Evolutionary conservation across 2,329 filamentous ascomycete species (phyloP), one percentile per base, ranked within the genome.

Genomic region (Myriosclerotinia scirpicola): DNA sequence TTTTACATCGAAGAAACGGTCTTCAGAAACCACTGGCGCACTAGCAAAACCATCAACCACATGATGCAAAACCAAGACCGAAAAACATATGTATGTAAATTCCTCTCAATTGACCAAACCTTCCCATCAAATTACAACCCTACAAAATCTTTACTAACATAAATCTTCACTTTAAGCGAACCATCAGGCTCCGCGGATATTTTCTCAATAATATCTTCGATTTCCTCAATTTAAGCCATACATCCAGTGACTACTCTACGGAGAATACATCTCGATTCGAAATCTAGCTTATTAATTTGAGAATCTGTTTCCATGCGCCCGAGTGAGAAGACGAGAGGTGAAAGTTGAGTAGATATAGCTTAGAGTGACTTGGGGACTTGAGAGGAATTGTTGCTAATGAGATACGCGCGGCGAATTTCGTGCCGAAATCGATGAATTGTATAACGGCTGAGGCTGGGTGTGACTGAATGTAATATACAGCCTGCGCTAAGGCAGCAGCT

Each of bases 31-130:
- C 20, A 56, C 22, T 5, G 54, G 50, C n/a, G 54, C 64, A 4
- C 54, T 26, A 17, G 67, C 69, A 30, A 56, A 44, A 48, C 64
- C 58, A 67, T 69, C 70, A 50, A 71, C 65, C 65, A 68, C 69
- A 56, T 70, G 70, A 65, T 71, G 70, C 26, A 72, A 44, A 38
- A 71, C 68, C 46, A 71, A 48, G 2, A 72, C 69, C 11, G 68
- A 69, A 54, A 72, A 54, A 72, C 66, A 46, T 70, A 72, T 4
- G 69, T 71, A 14, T 72, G 68, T 20, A 72, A 53, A 54, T 70
- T 72, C 55, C 67, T 64, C 38, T 71, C 69, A 26, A 71, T 67
- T 2, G 66, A 66, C 68, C 70, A 67, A 17, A 69, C 61, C 50
- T 66, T 68, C 40, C 71, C 70, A 54, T 72, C 70, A 63, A 67